Percentiles rank a stretch among this genome's conserved stretches.
Evolutionary conservation across 2,329 filamentous ascomycete genomes (phyloP).

Genomic region (Aphanocladium album): DNA sequence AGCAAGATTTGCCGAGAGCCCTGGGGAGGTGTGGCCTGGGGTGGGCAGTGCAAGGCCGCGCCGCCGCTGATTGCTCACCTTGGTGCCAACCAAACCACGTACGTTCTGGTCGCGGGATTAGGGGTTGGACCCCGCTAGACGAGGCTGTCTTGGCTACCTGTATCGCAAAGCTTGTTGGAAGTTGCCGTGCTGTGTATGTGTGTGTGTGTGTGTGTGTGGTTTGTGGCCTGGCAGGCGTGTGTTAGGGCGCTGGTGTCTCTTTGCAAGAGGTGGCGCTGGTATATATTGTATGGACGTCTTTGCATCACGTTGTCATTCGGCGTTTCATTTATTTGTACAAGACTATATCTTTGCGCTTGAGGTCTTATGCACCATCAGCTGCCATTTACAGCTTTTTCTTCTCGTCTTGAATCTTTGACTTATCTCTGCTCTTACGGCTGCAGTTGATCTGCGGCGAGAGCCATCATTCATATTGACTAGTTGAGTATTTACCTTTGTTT

Average conservation of each 20-base stretch:
- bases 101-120: conserved; percentile 1
- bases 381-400: not conserved
- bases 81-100: not conserved
- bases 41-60: not conserved
- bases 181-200: not conserved
- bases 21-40: not conserved
- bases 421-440: not conserved
- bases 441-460: not conserved
- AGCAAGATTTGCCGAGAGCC: not conserved
- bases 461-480: not conserved
- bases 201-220: not conserved
- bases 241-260: not conserved
- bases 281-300: not conserved
- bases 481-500: too few species aligned
- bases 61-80: not conserved
- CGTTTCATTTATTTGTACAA: not conserved
- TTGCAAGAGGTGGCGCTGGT: not conserved
- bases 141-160: not conserved
- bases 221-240: not conserved
- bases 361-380: not conserved
- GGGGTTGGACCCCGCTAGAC: not conserved
- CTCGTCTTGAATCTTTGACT: too few species aligned
- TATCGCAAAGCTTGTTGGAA: not conserved
- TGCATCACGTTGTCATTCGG: not conserved
- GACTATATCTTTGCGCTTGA: not conserved